phyloP scores from a whole-genome alignment of 495 filamentous ascomycete species.

The Eremomyces bilateralis region DNA sequence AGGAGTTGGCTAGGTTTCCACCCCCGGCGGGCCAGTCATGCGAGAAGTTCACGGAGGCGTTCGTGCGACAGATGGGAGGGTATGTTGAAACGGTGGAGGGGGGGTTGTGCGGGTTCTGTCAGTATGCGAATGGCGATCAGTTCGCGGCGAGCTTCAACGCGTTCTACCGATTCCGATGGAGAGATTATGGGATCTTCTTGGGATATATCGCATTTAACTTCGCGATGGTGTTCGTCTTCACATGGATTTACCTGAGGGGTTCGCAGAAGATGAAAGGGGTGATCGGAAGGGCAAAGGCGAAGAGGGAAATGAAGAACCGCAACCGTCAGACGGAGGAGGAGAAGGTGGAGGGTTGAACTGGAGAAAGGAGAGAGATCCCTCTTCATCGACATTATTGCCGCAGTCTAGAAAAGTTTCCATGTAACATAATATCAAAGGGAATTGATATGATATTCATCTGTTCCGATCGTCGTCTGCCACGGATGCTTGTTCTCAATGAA shows the following conservation, averaged over 20 bases:
- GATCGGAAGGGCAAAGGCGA: neutral
- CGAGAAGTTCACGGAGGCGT: constrained; percentile 22
- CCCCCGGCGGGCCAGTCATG: constrained; percentile 29
- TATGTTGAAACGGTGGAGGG: constrained; percentile 15
- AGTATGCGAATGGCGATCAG: constrained; percentile 17
- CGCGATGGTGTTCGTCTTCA: constrained; percentile 10
- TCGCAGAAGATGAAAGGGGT: constrained; percentile 4
- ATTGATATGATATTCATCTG: no score
- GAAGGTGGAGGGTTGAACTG: no score
- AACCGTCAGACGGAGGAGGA: no score
- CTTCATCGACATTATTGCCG: no score
- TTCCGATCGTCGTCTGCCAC: no score
- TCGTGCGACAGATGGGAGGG: constrained; percentile 14
- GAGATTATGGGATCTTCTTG: constrained; percentile 18
- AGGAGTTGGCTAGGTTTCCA: constrained; percentile 30
- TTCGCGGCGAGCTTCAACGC: constrained; percentile 19
- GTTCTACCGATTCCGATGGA: constrained; percentile 13
- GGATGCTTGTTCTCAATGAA: no score
- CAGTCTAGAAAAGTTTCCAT: no score
- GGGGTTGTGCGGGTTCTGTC: constrained; percentile 19
- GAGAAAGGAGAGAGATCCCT: no score
- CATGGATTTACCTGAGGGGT: constrained; percentile 11
- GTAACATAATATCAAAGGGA: no score
- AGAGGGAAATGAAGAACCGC: no score
- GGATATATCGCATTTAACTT: constrained; percentile 14